Percentiles rank a stretch among this genome's conserved stretches.
Conservation (phyloP, 345 rosid genomes). For the Pugionium cornutum region DNA sequence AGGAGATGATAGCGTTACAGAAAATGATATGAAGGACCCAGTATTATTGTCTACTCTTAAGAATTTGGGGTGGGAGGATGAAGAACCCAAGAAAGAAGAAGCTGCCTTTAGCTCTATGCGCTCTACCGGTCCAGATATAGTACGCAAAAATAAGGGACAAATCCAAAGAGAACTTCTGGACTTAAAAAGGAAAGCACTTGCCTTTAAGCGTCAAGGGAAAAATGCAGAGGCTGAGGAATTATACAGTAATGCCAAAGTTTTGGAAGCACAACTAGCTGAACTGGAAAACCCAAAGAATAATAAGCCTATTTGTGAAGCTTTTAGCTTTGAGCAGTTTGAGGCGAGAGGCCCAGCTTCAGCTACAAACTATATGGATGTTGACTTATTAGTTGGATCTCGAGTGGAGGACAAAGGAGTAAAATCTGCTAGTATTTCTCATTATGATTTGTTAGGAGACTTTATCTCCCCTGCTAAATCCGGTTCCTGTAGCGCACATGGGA, state of each 20-base stretch:
- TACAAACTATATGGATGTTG: constrained; percentile 36
- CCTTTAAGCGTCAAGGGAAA: constrained; percentile 57
- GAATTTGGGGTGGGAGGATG: constrained; percentile 65
- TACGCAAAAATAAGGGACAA: constrained; percentile 52
- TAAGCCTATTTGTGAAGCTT: constrained; percentile 34
- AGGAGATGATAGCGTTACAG: constrained; percentile 52
- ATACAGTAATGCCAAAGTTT: constrained; percentile 45
- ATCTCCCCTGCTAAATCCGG: constrained; percentile 38
- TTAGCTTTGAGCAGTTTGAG: constrained; percentile 27
- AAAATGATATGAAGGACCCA: constrained; percentile 64
- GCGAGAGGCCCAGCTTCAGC: constrained; percentile 17
- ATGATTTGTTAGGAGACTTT: constrained; percentile 39
- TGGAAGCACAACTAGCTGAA: constrained; percentile 60
- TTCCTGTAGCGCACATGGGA: constrained; percentile 20
- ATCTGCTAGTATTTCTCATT: constrained; percentile 22
- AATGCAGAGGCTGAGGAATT: constrained; percentile 56
- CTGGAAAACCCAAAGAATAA: constrained; percentile 43
- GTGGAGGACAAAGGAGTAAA: constrained; percentile 4
- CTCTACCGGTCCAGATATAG: constrained; percentile 26
- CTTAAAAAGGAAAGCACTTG: constrained; percentile 63
- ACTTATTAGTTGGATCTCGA: constrained; percentile 34
- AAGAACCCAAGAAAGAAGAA: constrained; percentile 42
- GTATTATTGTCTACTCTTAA: constrained; percentile 49
- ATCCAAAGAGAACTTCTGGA: constrained; percentile 60
- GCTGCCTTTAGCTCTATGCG: constrained; percentile 35